Conservation (phyloP, 345 rosid genomes). For the Eucalyptus marginata region DNA sequence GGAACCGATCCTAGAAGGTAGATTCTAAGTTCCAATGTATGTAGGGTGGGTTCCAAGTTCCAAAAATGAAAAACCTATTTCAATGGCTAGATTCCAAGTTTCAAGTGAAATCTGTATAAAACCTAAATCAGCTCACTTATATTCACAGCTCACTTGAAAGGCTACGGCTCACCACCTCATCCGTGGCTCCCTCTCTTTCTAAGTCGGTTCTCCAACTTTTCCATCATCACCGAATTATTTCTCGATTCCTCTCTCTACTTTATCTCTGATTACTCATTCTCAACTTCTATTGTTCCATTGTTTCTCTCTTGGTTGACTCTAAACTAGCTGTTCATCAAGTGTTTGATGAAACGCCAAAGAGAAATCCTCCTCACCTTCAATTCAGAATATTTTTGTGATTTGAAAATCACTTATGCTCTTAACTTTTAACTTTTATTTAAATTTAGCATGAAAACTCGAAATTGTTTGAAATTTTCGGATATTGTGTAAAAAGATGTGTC, state of each 20-base stretch:
- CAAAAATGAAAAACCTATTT: fast-evolving
- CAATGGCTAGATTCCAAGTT: fast-evolving
- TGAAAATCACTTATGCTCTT: not conserved
- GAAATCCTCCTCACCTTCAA: too few relatives aligned
- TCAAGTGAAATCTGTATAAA: fast-evolving
- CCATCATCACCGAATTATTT: too few relatives aligned
- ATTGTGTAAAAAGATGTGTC: not conserved
- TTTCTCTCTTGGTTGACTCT: too few relatives aligned
- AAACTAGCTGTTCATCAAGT: too few relatives aligned
- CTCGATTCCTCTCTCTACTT: too few relatives aligned
- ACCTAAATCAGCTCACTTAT: fast-evolving
- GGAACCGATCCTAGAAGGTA: fast-evolving
- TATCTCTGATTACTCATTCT: too few relatives aligned
- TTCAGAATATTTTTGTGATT: not conserved
- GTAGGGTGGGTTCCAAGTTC: fast-evolving
- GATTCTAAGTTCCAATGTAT: fast-evolving
- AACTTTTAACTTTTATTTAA: not conserved
- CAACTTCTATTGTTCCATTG: too few relatives aligned
- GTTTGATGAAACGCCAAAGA: too few relatives aligned
- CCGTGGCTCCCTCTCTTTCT: too few relatives aligned
- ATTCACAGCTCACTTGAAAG: too few relatives aligned
- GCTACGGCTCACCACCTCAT: fast-evolving
- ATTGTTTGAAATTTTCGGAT: not conserved
- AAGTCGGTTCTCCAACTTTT: fast-evolving
- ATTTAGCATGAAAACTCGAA: not conserved